These are phyloP conservation scores for Capsaspora owczarzaki DNA, from an alignment of 78 protist species.

Conservation along the genomic window DNA sequence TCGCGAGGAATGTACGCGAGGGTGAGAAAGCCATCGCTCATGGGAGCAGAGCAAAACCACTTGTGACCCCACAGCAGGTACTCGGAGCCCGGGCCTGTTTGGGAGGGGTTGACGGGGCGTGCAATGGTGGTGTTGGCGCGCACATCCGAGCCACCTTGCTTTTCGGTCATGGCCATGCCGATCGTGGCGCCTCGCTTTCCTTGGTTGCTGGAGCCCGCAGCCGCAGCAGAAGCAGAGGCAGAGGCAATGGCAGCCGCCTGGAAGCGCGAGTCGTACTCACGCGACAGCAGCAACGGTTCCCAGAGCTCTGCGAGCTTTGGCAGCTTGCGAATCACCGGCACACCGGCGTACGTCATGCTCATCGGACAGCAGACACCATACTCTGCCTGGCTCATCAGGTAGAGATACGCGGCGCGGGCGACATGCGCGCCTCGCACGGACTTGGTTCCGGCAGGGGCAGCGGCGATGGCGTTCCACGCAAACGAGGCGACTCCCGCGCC, in stretches of 20 bases:
- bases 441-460: too few species aligned
- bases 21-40: slow-evolving; percentile 39
- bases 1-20: slow-evolving; percentile 16
- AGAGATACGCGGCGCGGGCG: slow-evolving; percentile 8
- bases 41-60: slow-evolving; percentile 43
- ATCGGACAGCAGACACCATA: slow-evolving; percentile 20
- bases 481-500: not conserved
- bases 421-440: not conserved
- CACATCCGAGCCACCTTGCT: slow-evolving; percentile 26
- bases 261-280: slow-evolving; percentile 19
- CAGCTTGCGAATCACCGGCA: not conserved
- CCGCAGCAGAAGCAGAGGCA: too few species aligned
- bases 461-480: too few species aligned
- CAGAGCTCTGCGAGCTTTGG: not conserved
- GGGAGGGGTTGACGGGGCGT: too few species aligned
- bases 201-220: too few species aligned
- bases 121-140: slow-evolving; percentile 40
- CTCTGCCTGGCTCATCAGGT: slow-evolving; percentile 4
- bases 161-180: slow-evolving; percentile 46
- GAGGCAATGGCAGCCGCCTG: too few species aligned
- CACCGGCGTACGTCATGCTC: slow-evolving; percentile 26
- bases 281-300: not conserved
- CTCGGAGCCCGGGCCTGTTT: not conserved
- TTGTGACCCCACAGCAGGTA: slow-evolving; percentile 13
- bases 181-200: slow-evolving; percentile 6